phyloP scores from a whole-genome alignment of 768 basidiomycete species.

The Naematelia aurantialba region DNA sequence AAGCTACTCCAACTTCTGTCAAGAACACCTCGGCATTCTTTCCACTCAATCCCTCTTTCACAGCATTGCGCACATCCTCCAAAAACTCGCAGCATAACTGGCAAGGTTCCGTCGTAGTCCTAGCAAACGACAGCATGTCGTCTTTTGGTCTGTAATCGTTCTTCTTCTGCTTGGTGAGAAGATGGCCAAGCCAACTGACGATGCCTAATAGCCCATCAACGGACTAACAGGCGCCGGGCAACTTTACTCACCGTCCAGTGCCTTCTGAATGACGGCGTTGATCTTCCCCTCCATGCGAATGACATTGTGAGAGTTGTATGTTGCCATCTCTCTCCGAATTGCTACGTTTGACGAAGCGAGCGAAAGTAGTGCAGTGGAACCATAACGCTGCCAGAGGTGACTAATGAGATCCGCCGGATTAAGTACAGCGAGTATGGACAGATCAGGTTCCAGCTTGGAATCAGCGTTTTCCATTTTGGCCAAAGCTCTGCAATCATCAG shows the following conservation, averaged over 20 bases:
- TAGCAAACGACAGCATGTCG: constrained; percentile 89
- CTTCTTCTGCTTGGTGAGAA: constrained; percentile 87
- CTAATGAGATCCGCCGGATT: constrained; percentile 77
- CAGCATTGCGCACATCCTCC: constrained; percentile 73
- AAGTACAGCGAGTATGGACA: constrained; percentile 65
- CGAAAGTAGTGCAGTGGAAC: constrained; percentile 82
- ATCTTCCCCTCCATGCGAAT: constrained; percentile 77
- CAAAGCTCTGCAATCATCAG: constrained; percentile 57
- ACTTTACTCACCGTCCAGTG: constrained; percentile 67
- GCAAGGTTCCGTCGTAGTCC: constrained; percentile 93
- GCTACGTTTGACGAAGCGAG: constrained; percentile 74
- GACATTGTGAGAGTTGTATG: constrained; percentile 84
- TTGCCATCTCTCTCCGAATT: constrained; percentile 82
- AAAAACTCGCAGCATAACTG: constrained; percentile 76
- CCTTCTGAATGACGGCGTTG: constrained; percentile 72
- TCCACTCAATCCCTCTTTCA: constrained; percentile 73
- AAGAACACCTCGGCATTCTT: constrained; percentile 90
- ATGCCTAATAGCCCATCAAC: constrained; percentile 56
- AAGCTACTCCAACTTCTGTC: constrained; percentile 87
- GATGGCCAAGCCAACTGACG: constrained; percentile 66
- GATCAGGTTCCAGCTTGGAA: constrained; percentile 71
- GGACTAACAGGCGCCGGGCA: background rate
- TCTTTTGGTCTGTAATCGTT: constrained; percentile 95
- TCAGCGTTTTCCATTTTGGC: constrained; percentile 70
- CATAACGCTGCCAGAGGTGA: constrained; percentile 95